Evolutionary conservation across 805 yeast genomes (phyloP).

Genomic region (Brettanomyces custersianus): DNA sequence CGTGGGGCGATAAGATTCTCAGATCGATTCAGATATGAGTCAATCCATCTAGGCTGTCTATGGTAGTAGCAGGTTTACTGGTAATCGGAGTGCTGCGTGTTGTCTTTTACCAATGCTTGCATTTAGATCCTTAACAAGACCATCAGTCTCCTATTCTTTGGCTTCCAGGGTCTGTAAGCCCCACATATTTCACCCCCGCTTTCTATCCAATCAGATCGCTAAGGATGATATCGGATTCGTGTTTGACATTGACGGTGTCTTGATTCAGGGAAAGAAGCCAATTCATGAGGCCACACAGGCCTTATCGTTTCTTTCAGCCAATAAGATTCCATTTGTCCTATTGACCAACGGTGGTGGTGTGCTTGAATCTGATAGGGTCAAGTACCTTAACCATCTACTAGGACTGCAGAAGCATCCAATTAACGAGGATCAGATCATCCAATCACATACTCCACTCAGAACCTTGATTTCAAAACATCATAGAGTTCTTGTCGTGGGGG

Average conservation of each 20-base stretch:
- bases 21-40: too few relatives aligned
- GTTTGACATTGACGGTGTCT: constrained; percentile 73
- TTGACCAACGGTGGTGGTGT: constrained; percentile 90
- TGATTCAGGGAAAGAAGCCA: constrained; percentile 63
- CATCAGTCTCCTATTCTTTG: too few relatives aligned
- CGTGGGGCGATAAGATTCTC: too few relatives aligned
- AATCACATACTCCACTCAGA: constrained; percentile 81
- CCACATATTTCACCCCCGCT: too few relatives aligned
- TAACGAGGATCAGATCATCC: constrained; percentile 61
- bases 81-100: too few relatives aligned
- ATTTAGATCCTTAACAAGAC: too few relatives aligned
- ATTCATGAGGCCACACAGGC: constrained; percentile 61
- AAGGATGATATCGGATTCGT: constrained; percentile 21
- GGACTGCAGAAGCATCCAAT: constrained; percentile 33
- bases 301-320: constrained; percentile 30
- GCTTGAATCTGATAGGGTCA: constrained; percentile 52
- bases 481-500: constrained; percentile 80
- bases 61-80: too few relatives aligned
- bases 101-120: too few relatives aligned
- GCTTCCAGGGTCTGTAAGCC: too few relatives aligned
- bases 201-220: not conserved
- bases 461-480: constrained; percentile 43
- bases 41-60: too few relatives aligned
- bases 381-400: constrained; percentile 33
- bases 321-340: constrained; percentile 66